Evolutionary conservation across 1,284 basidiomycete genomes (phyloP), one percentile per base, ranked within the genome.

Genomic region (Ceratobasidium sp.): DNA sequence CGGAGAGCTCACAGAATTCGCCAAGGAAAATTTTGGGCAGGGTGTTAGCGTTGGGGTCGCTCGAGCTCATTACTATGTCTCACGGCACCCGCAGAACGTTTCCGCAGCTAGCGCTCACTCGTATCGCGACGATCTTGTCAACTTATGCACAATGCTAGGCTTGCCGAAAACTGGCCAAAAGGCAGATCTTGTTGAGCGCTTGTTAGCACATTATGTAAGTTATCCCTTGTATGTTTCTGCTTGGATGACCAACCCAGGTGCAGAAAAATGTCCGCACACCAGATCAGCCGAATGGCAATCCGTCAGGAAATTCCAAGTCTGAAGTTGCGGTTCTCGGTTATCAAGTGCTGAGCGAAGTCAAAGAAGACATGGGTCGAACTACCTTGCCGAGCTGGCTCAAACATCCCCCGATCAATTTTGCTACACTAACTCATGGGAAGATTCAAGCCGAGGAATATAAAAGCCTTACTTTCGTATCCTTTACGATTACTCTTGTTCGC

Each of bases 361-460:
- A 54, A 18, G 4, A 16, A 6, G 74, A 74, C 30, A 67, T 74
- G 18, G 53, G 44, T 1, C 14, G 25, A 7, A 73, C 72, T 2
- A 48, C 53, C 18, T 23, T 63, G 21, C 74, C 74, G 1, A 42
- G 42, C 33, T 73, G 72, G 72, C 25, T 76, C 25, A 72, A 62
- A 6, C 51, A 28, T 1, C 46, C 58, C 1, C 59, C 71, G 1
- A 71, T 44, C 2, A n/a, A 44, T 1, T 60, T 76, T 38, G 76
- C 74, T 2, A 59, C 62, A 16, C 56, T 42, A 5, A 40, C 21
- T 2, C 51, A 67, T 46, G 73, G 75, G 16, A 64, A 66, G 28
- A 36, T 75, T 0, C 73, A 69, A 42, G 74, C 76, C 1, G 66
- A 75, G 23, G 74, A 76, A 58, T 76, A 74, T 63, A 54, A 70